Evolutionary conservation across 2,329 filamentous ascomycete species (phyloP).

Genomic region (Cercospora sojina): DNA sequence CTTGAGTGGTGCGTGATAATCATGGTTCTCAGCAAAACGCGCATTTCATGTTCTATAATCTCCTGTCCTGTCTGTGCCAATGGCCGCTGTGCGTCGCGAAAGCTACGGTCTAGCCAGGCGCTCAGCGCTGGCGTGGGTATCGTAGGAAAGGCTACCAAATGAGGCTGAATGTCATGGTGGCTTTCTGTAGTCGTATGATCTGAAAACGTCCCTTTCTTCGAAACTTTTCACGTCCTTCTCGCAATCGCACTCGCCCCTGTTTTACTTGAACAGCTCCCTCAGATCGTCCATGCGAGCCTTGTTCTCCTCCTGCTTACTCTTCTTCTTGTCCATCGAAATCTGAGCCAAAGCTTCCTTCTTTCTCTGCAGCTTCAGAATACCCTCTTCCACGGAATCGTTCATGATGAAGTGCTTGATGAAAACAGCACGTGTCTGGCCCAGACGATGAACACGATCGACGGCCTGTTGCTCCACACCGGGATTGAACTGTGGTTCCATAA

Average conservation of each 20-base stretch:
- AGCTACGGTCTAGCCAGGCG: background rate
- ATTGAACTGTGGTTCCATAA: constrained; percentile 99
- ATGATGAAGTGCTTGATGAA: constrained; percentile 88
- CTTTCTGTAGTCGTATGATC: background rate
- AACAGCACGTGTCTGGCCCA: constrained; percentile 87
- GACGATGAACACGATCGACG: constrained; percentile 84
- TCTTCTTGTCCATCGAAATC: constrained; percentile 68
- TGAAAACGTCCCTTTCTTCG: background rate
- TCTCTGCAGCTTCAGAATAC: constrained; percentile 82
- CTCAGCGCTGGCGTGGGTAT: background rate
- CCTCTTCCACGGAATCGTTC: constrained; percentile 86
- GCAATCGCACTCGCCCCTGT: background rate
- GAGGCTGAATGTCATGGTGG: background rate
- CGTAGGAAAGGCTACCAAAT: background rate
- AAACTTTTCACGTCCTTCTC: background rate
- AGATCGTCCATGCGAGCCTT: constrained; percentile 64
- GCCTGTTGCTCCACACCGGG: constrained; percentile 93
- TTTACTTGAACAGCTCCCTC: constrained; percentile 54
- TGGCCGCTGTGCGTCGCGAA: background rate
- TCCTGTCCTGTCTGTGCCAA: background rate
- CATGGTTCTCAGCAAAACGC: background rate
- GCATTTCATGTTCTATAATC: background rate
- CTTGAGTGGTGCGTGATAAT: background rate
- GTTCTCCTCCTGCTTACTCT: constrained; percentile 61
- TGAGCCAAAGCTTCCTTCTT: constrained; percentile 92